Evolutionary conservation across 2,329 filamentous ascomycete genomes (phyloP), one percentile per base, ranked within the genome.

Genomic region (Fusarium sp.): DNA sequence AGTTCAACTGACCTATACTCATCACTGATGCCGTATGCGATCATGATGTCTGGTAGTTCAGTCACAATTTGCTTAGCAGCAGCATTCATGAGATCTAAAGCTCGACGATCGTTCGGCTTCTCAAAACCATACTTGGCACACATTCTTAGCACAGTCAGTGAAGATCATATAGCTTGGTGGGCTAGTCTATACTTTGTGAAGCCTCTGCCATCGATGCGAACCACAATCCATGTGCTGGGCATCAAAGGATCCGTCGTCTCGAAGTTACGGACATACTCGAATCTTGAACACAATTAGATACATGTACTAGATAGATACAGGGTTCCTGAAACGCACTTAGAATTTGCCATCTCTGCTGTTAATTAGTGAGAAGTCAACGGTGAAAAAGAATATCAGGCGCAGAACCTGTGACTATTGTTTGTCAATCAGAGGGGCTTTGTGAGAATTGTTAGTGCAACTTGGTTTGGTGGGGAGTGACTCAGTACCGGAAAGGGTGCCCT

Each of bases 11-110:
- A 91, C 88, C 90, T 96, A 79, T 91, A 98, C 79, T 99, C 96
- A 77, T 99, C 96, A 79, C 94, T 98, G 71, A 97, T 90, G 2
- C 96, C 96, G 74, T 98, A 99, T 0, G 91, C 94, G 66, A 98
- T 87, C 9, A 90, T 89, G 69, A 98, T 89, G 75, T 98, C 95
- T 6, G 93, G 90, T 25, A 98, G 82, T 52, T 97, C 92, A 67
- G 87, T 88, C 81, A 98, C 89, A 48, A 98, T 93, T 8, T 91
- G 91, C 63, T 89, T 88, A n/a, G 96, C 96, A 4, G 94, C 94
- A 2, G 89, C 89, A 76, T 99, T 99, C 95, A 99, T 98, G 71
- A 99, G 89, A 79, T 97, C 89, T 14, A 98, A 83, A 1, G 94
- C 96, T 69, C 93, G 88, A 42, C 86, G 86, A 79, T 99, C 96